phyloP scores from a whole-genome alignment of 306 rosid genomes.

The Quercus gilva region DNA sequence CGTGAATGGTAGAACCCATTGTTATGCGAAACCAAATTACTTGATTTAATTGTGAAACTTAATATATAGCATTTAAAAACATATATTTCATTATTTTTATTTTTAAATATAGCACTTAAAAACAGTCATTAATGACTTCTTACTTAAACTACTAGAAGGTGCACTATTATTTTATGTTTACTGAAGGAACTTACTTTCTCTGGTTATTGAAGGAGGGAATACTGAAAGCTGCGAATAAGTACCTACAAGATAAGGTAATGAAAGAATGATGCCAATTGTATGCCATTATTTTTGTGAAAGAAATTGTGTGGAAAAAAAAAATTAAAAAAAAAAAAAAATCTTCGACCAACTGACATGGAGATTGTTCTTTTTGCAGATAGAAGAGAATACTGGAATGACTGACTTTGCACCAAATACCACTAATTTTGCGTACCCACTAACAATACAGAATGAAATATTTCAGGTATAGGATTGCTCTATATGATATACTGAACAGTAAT shows the following conservation, averaged over 20 bases:
- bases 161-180: no score
- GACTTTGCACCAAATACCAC: constrained; percentile 40
- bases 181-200: neutral
- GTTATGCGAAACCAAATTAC: neutral
- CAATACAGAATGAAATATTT: constrained; percentile 56
- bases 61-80: no score
- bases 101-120: neutral
- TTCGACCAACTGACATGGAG: neutral
- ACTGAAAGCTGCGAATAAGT: constrained; percentile 52
- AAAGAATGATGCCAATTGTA: neutral
- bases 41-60: neutral
- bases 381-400: constrained; percentile 40
- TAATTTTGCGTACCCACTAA: constrained; percentile 43
- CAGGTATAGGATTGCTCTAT: constrained; percentile 36
- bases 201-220: constrained; percentile 47
- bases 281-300: neutral
- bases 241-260: constrained; percentile 58
- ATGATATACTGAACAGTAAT: neutral
- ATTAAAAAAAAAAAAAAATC: neutral
- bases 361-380: constrained; percentile 40
- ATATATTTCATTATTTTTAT: no score
- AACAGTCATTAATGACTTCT: no score
- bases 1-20: no score
- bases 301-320: neutral
- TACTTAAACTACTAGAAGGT: no score